phyloP scores from a whole-genome alignment of 2,329 filamentous ascomycete species.

The Penicillium sp. region DNA sequence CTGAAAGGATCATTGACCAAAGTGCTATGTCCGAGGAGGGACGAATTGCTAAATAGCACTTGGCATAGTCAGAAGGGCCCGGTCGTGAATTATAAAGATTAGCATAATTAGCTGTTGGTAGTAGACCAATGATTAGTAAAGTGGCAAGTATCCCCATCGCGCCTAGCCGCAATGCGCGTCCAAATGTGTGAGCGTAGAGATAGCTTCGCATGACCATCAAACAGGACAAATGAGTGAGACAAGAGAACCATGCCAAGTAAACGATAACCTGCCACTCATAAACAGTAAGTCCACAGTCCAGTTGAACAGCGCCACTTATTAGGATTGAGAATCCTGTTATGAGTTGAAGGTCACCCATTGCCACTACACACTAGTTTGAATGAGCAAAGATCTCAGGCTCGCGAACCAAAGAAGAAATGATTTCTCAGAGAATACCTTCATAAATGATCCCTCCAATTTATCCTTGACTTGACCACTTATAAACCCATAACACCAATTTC shows the following conservation, averaged over 20 bases:
- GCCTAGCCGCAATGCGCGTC: not conserved
- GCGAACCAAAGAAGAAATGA: too few species aligned
- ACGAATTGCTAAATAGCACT: not conserved
- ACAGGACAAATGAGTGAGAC: slow-evolving; percentile 6
- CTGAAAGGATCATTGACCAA: slow-evolving; percentile 5
- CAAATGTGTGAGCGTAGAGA: not conserved
- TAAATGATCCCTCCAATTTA: too few species aligned
- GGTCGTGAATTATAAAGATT: too few species aligned
- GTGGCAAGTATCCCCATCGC: not conserved
- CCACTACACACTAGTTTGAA: slow-evolving; percentile 9
- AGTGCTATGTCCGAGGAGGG: not conserved
- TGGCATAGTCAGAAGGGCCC: slow-evolving; percentile 3
- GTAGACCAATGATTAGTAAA: not conserved
- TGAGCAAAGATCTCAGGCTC: too few species aligned
- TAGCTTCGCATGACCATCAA: slow-evolving; percentile 6
- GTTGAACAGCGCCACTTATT: slow-evolving; percentile 8
- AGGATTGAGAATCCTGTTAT: slow-evolving; percentile 13
- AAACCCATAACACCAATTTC: too few species aligned
- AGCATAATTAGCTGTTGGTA: not conserved
- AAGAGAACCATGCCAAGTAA: slow-evolving; percentile 30
- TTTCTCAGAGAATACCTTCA: too few species aligned
- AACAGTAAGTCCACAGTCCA: not conserved
- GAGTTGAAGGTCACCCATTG: slow-evolving; percentile 13
- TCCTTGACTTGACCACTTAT: too few species aligned
- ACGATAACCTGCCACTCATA: slow-evolving; percentile 15